A percentile compares a stretch with the other conserved stretches of the same genome.
Conservation (phyloP, 164 flowering plant genomes). For the Santalum album region DNA sequence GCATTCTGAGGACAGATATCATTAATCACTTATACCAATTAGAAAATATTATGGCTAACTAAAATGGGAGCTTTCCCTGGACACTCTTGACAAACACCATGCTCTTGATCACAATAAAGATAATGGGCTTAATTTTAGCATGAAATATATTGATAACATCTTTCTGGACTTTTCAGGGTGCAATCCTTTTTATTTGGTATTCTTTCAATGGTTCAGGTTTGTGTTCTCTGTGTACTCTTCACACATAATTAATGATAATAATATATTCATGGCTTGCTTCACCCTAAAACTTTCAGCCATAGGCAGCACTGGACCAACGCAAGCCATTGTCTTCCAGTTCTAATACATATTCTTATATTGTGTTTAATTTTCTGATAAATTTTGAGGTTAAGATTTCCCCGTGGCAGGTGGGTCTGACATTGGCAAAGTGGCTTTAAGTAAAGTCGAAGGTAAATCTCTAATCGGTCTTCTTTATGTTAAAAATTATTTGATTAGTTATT, state of each 20-base stretch:
- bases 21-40: neutral
- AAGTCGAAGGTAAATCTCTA: neutral
- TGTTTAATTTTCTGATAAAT: neutral
- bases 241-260: too few relatives aligned
- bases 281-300: too few relatives aligned
- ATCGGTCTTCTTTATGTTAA: neutral
- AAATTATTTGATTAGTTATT: too few relatives aligned
- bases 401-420: neutral
- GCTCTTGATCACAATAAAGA: neutral
- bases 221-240: neutral
- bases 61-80: too few relatives aligned
- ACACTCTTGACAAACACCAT: neutral
- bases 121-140: neutral
- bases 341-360: neutral
- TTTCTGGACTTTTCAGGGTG: neutral
- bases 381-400: neutral
- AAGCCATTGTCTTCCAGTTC: too few relatives aligned
- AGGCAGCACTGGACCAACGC: too few relatives aligned
- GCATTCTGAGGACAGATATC: too few relatives aligned
- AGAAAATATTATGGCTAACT: too few relatives aligned
- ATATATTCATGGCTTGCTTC: too few relatives aligned
- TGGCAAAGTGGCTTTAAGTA: neutral
- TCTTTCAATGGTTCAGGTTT: slow-evolving; percentile 1
- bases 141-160: neutral
- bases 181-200: neutral